phyloP scores from a whole-genome alignment of 495 filamentous ascomycete genomes.

The Ascodesmis nigricans region DNA sequence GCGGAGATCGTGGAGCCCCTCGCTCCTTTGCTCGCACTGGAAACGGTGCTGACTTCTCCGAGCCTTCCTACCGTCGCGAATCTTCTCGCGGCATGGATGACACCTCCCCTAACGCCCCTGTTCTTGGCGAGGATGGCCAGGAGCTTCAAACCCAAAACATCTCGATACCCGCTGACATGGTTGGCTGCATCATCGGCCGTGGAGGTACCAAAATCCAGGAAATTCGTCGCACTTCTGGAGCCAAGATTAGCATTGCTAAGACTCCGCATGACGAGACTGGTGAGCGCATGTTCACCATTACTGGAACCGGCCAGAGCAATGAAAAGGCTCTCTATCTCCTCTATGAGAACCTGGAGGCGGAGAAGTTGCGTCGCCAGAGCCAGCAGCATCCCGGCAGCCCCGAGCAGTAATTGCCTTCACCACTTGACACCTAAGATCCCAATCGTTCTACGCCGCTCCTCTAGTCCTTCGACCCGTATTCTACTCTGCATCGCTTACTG shows the following conservation, averaged over 20 bases:
- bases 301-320: constrained; percentile 73
- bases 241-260: constrained; percentile 95
- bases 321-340: constrained; percentile 88
- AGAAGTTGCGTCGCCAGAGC: constrained; percentile 64
- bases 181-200: constrained; percentile 95
- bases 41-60: constrained; percentile 94
- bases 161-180: constrained; percentile 97
- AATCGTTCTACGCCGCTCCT: no score
- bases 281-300: constrained; percentile 99
- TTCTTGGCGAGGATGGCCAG: constrained; percentile 81
- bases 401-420: constrained; percentile 4
- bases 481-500: no score
- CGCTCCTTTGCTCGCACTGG: constrained; percentile 80
- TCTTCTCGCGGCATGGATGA: constrained; percentile 37
- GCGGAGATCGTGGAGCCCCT: constrained; percentile 25
- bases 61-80: constrained; percentile 24
- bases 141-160: constrained; percentile 98
- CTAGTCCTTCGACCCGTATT: no score
- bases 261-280: constrained; percentile 91
- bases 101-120: constrained; percentile 60
- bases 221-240: constrained; percentile 86
- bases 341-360: constrained; percentile 96
- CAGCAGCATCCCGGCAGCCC: constrained; percentile 9
- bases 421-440: no score
- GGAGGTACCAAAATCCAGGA: constrained; percentile 91